phyloP scores from a whole-genome alignment of 805 yeast genomes.

The Kodamaea hsintzibuensis region DNA sequence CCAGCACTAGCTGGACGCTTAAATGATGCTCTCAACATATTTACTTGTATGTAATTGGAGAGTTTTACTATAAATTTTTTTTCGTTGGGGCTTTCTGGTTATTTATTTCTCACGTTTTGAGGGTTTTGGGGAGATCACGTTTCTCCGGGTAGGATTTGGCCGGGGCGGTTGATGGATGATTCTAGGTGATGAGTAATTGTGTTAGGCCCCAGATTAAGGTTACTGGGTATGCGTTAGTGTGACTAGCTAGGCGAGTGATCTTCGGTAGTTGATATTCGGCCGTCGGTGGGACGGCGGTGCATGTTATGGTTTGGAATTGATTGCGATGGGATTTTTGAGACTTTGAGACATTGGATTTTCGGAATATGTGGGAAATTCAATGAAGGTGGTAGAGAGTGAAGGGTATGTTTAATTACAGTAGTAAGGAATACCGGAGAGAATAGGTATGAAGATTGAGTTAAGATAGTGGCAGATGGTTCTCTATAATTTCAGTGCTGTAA shows the following conservation, averaged over 20 bases:
- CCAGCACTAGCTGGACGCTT: constrained; percentile 8
- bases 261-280: neutral
- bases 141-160: neutral
- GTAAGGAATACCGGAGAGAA: too few species aligned
- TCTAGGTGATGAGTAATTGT: neutral
- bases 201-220: neutral
- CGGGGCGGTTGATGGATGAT: neutral
- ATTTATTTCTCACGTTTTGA: neutral
- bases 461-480: too few species aligned
- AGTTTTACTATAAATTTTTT: constrained; percentile 2
- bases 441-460: too few species aligned
- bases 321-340: neutral
- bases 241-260: neutral
- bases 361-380: neutral
- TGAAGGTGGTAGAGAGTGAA: neutral
- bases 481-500: too few species aligned
- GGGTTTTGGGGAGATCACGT: neutral
- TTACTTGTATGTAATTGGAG: constrained; percentile 1
- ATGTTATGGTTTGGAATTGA: neutral
- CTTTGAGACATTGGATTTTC: neutral
- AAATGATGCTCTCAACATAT: constrained; percentile 18
- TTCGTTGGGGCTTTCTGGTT: constrained; percentile 8
- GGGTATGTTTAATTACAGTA: too few species aligned
- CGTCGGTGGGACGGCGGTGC: neutral
- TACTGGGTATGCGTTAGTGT: neutral